These are phyloP conservation scores for Clonostachys byssicola DNA, from an alignment of 2,329 filamentous ascomycete species.

Conservation along the genomic window DNA sequence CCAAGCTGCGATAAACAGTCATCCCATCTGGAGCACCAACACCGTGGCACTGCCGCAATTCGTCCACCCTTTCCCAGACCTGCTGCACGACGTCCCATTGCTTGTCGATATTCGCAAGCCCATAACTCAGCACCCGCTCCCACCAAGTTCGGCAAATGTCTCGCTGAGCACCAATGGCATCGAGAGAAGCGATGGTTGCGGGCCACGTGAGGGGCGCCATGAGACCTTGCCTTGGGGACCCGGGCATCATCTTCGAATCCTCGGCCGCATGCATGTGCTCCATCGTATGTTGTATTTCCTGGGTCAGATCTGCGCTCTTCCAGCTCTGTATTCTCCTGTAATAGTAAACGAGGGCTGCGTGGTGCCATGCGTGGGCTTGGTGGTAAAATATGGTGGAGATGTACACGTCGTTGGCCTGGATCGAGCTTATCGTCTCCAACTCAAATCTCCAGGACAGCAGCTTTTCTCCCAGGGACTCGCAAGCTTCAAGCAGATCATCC, in stretches of 20 bases:
- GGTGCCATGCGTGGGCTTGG: neutral
- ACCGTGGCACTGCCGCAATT: too few species aligned
- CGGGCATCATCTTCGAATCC: neutral
- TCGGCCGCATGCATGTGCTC: neutral
- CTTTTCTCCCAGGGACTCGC: neutral
- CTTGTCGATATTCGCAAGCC: neutral
- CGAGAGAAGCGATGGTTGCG: neutral
- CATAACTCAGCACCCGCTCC: neutral
- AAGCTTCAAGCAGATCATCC: neutral
- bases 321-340: neutral
- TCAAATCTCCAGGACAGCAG: neutral
- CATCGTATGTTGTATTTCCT: neutral
- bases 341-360: neutral
- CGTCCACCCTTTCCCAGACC: neutral
- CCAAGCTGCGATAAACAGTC: too few species aligned
- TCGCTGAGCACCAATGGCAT: neutral
- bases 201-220: neutral
- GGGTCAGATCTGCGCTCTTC: neutral
- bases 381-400: neutral
- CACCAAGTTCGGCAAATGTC: neutral
- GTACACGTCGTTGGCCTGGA: neutral
- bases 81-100: constrained; percentile 1
- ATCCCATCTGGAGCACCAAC: too few species aligned
- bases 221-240: neutral
- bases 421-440: neutral